These are phyloP conservation scores for Ceratocystis cacaofunesta DNA, from an alignment of 2,329 filamentous ascomycete genomes.

Conservation along the genomic window DNA sequence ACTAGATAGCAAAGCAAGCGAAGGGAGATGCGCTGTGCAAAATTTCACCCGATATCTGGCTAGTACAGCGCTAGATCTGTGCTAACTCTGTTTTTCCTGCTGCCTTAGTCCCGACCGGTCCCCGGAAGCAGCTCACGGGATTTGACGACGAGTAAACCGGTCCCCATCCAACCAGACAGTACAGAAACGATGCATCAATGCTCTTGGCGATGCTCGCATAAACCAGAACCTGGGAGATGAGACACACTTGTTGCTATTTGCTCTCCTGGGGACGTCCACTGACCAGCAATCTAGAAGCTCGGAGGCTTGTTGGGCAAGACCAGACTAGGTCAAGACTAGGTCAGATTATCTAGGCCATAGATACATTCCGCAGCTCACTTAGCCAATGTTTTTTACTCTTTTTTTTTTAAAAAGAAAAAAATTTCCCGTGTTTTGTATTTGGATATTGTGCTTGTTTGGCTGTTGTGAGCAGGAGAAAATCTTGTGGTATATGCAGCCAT, in stretches of 20 bases:
- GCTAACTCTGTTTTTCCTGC: constrained; percentile 18
- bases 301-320: not conserved
- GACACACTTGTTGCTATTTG: not conserved
- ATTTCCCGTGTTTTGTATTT: not conserved
- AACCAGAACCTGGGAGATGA: not conserved
- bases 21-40: no score
- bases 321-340: not conserved
- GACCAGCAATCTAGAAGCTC: not conserved
- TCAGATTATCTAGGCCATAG: not conserved
- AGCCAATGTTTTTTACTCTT: not conserved
- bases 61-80: not conserved
- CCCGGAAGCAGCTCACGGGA: constrained; percentile 43
- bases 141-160: constrained; percentile 40
- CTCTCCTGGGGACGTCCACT: not conserved
- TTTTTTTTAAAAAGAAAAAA: not conserved
- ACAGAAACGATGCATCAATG: not conserved
- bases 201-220: not conserved
- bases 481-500: not conserved
- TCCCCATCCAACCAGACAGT: not conserved
- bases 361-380: not conserved
- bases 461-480: not conserved
- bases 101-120: constrained; percentile 38
- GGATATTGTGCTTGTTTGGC: not conserved
- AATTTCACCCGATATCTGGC: no score
- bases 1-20: no score